A percentile compares a stretch with the other conserved stretches of the same genome.
Conservation (phyloP, 441 rosid species). For the Heliophila coronopifolia region DNA sequence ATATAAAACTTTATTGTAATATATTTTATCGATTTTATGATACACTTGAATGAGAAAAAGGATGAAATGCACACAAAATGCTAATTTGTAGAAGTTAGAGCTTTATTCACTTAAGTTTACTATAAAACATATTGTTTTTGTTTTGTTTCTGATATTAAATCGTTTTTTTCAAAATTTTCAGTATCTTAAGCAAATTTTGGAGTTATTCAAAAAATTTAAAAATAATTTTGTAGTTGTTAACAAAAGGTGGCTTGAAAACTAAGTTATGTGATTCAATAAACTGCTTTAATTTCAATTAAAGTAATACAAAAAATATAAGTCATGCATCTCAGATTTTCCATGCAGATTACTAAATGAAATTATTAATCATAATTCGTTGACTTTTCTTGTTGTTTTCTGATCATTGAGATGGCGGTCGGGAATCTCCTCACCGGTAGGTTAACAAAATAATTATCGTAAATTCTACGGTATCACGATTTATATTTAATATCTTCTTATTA, state of each 20-base stretch:
- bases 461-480: too few relatives aligned
- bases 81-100: too few relatives aligned
- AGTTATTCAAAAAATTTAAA: neutral
- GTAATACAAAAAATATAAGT: constrained; percentile 15
- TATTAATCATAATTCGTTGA: constrained; percentile 18
- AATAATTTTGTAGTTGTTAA: constrained; percentile 17
- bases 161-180: neutral
- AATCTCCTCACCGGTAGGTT: neutral
- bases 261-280: too few relatives aligned
- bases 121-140: too few relatives aligned
- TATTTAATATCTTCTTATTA: too few relatives aligned
- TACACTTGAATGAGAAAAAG: too few relatives aligned
- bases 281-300: constrained; percentile 16
- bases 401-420: constrained; percentile 19
- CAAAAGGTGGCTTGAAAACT: constrained; percentile 25
- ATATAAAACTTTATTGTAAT: too few relatives aligned
- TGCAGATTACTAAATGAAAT: constrained; percentile 8
- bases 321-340: constrained; percentile 19
- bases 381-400: constrained; percentile 28
- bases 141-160: too few relatives aligned
- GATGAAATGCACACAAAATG: too few relatives aligned
- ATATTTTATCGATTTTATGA: too few relatives aligned
- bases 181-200: neutral
- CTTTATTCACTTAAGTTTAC: too few relatives aligned
- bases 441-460: too few relatives aligned